Base-by-base conservation (phyloP, 106 monocot species). In the Apostasia shenzhenica region DNA sequence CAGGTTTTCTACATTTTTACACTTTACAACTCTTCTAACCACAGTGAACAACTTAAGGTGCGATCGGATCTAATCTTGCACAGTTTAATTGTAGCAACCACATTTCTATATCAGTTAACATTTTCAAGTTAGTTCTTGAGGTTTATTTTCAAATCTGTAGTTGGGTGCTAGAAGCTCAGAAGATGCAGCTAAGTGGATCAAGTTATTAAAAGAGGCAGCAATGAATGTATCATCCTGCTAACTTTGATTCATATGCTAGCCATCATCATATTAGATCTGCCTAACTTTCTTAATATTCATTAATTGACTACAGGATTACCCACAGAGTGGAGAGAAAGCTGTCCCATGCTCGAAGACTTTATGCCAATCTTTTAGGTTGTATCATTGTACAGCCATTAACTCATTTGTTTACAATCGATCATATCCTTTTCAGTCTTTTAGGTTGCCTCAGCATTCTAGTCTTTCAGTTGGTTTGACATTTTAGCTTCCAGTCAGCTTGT, bases 121-220 rank as follows among this genome's bases (percentile, higher is more conserved):
- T 50, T 8, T 9, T 48, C 49, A 56, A 41, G 44, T 59, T 59
- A 41, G 48, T 62, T 2, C 14, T 55, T 49, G 13, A 61, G 9
- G 39, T 45, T 40, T 76, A 12, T 9, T 74, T 65, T 3, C 46
- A 38, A 67, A 41, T 59, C 13, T 78, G 57, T 68, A 97, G 95
- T 76, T 97, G 80, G 95, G 92, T 69, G 95, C 97, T 70, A 82
- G 75, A 75, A 97, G 95, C 78, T 97, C 95, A 61, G 95, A 97
- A 75, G 95, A 90, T 75, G 90, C 82, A 39, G 90, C 86, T 66
- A 78, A 66, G 69, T 97, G 95, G 89, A 87, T 83, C 42, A 72
- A 67, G 38, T 89, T 67, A 6, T 73, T 89, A 43, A 83, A 75
- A 84, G 91, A 92, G 65, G 73, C 81, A 49, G 68, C 83, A 45